Evolutionary conservation across 2,329 filamentous ascomycete genomes (phyloP), one percentile per base, ranked within the genome.

Genomic region (Zarea fungicola): DNA sequence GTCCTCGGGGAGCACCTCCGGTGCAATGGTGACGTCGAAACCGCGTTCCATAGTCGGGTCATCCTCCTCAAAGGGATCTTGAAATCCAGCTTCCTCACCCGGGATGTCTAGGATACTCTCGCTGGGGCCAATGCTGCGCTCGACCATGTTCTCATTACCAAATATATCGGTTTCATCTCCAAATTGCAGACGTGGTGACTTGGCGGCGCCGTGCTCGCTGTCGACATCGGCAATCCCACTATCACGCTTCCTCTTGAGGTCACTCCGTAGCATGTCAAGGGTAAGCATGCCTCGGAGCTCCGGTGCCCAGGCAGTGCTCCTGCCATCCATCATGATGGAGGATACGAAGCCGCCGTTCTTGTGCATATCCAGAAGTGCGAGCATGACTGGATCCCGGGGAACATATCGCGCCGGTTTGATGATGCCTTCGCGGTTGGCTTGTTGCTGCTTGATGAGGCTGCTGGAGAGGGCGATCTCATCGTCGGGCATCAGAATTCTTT

Each of bases 221-320:
- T 85, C 87, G 54, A 93, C 78, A 60, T 92, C 89, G 37, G 86
- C 87, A 55, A 93, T 81, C 21, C 87, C 90, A 59, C 85, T 90
- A 61, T 96, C 90, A 23, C 93, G 84, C 77, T 99, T 99, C 51
- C 93, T 82, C 78, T 97, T 99, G 48, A 92, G 77, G 53, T 95
- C 89, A 50, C 83, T 83, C 53, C 84, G 84, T 14, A 95, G 78
- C 13, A 88, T 78, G 55, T 95, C 89, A 35, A 96, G 74, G 2
- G 90, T 95, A n/a, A 97, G 74, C 59, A 99, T 82, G n/a, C 87
- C 89, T 52, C 89, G 85, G 18, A 99, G 77, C 68, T 99, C 93
- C 1, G 92, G 92, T 4, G 92, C 92, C 91, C 90, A 96, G 35
- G 81, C 81, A 56, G 81, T 78, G 57, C 84, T 84, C 54, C 87